Percentiles rank a stretch among this genome's conserved stretches.
Conservation (phyloP, 2,329 filamentous ascomycete genomes). For the Trichoderma aggressivum region DNA sequence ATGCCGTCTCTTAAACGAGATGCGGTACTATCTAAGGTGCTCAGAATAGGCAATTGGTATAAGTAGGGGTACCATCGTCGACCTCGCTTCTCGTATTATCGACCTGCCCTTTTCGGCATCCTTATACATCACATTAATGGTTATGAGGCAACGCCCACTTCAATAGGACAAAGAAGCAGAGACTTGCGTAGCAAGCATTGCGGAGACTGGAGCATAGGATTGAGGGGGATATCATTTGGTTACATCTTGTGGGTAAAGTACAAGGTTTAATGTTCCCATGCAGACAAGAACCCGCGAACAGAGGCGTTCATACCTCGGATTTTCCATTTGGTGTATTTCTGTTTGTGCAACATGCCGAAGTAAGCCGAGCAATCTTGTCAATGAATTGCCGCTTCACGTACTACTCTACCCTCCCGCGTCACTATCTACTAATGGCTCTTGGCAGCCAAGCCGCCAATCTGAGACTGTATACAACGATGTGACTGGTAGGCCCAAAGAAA, state of each 20-base stretch:
- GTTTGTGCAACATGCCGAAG: neutral
- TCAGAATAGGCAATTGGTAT: neutral
- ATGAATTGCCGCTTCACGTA: neutral
- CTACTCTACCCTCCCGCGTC: neutral
- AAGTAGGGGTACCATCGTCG: neutral
- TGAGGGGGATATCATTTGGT: neutral
- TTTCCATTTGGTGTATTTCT: neutral
- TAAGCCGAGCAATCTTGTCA: neutral
- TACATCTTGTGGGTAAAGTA: neutral
- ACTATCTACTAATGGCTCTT: neutral
- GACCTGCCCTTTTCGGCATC: neutral
- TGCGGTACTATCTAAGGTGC: neutral
- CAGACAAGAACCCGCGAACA: neutral
- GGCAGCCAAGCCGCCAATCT: neutral
- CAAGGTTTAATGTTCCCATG: neutral
- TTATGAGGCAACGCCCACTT: neutral
- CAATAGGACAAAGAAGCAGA: neutral
- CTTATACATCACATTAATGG: neutral
- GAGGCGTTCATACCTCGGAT: neutral
- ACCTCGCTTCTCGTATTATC: neutral
- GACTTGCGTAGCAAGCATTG: neutral
- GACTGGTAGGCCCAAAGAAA: neutral
- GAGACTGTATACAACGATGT: neutral
- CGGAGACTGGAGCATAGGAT: neutral
- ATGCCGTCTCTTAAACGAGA: neutral